Base-by-base conservation (phyloP, 495 filamentous ascomycete genomes). In the Achaetomiella virescens region DNA sequence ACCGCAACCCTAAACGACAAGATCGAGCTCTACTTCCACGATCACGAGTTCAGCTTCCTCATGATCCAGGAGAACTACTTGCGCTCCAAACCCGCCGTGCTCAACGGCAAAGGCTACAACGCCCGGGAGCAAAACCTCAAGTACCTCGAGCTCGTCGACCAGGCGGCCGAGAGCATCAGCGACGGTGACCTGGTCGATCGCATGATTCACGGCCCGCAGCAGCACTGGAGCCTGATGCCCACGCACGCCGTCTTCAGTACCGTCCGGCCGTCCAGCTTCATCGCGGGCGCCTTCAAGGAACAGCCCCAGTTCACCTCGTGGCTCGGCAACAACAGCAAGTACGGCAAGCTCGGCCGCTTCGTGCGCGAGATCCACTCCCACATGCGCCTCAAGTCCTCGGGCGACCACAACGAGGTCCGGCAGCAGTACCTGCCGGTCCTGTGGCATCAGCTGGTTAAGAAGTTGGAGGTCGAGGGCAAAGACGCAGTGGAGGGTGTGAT, bases 31-130 rank as follows among this genome's bases (percentile, higher is more conserved):
- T 99, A 99, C 71, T 99, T 99, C 78, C 96, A 97, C 65, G 93
- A 99, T 61, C 92, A 97, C 62, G 93, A 99, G 62, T 92, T 97
- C 69, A 95, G 89, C 64, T 89, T 85, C 62, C 70, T 99, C 48
- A 97, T 99, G 95, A 82, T 99, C 55, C 92, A 99, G 66, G 93
- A 99, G 69, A 97, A 99, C 62, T 99, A 97, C 61, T 75, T 99
- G 3, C 85, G 81, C 51, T 90, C 91, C 0, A 86, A 79, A 42
- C 95, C 92, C 14, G 76, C 80, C 9, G 76, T 80, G 11, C 70
- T 88, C 2, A 77, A 69, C 44, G 68, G 72, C 24, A 83, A 82
- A 55, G 85, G 84, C 17, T 67, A 72, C 58, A 69, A 58, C 15
- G 59, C 64, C 15, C 81, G 79, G 59, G 84, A 91, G 67, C 75